A percentile compares a stretch with the other conserved stretches of the same genome.
Conservation (phyloP, 2,329 filamentous ascomycete species). For the Diplodia corticola region DNA sequence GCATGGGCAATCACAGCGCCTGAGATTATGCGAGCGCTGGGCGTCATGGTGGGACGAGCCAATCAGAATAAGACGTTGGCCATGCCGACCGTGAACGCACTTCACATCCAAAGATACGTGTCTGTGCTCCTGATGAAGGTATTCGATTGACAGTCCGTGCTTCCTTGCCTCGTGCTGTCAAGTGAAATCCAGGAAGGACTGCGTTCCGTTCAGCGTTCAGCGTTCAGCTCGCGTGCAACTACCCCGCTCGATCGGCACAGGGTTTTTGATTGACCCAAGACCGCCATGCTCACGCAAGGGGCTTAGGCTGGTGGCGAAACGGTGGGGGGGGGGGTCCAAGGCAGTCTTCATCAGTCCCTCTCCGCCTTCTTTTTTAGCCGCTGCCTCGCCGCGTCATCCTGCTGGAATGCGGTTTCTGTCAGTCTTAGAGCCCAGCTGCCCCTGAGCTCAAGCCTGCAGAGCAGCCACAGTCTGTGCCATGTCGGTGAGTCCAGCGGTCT, state of each 20-base stretch:
- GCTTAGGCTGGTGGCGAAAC: neutral
- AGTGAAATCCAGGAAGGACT: neutral
- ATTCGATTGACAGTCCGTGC: neutral
- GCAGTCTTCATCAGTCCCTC: neutral
- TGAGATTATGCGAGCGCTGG: neutral
- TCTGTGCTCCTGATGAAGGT: neutral
- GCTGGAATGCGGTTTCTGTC: no score
- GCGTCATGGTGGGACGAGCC: neutral
- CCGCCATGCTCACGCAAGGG: neutral
- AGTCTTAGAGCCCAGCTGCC: neutral
- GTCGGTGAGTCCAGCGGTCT: no score
- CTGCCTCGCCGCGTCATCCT: conserved; percentile 11
- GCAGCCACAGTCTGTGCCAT: neutral
- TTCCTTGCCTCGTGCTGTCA: neutral
- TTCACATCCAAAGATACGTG: neutral
- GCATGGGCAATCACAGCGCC: neutral
- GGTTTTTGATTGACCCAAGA: neutral
- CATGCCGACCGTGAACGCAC: neutral
- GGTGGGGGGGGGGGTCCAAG: neutral
- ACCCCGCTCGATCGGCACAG: conserved; percentile 4
- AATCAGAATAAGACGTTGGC: neutral
- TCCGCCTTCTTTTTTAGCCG: neutral
- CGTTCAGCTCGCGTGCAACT: neutral
- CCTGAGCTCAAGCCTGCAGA: neutral
- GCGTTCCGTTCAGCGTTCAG: neutral